Percentiles rank a stretch among this genome's conserved stretches.
These are phyloP conservation scores for Phytopythium montanum DNA, from an alignment of 352 stramenopile genomes.

Conservation along the genomic window DNA sequence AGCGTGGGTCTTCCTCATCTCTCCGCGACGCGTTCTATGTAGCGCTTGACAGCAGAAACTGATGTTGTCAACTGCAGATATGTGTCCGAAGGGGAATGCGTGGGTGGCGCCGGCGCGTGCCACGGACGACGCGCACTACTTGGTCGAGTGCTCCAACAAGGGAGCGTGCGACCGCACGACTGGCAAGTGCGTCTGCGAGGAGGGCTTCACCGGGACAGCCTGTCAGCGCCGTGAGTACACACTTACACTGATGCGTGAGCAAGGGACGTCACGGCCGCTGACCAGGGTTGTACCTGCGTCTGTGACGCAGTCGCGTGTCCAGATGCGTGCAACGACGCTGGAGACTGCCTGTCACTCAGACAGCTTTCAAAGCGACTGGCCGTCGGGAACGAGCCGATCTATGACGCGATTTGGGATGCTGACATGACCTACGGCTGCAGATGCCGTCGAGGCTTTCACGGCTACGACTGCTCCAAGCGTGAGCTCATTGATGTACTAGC, in stretches of 20 bases:
- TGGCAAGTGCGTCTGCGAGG: constrained; percentile 56
- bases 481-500: not conserved
- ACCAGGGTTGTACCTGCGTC: not conserved
- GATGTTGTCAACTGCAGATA: constrained; percentile 16
- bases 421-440: constrained; percentile 87
- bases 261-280: not conserved
- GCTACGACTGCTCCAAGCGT: constrained; percentile 83
- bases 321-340: constrained; percentile 34
- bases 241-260: not conserved
- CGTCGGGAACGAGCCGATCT: constrained; percentile 45
- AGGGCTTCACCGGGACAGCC: constrained; percentile 61
- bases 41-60: not conserved
- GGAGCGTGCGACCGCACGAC: constrained; percentile 51
- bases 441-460: constrained; percentile 77
- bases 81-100: constrained; percentile 44
- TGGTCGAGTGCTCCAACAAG: constrained; percentile 75
- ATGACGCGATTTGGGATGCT: constrained; percentile 57
- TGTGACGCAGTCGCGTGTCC: constrained; percentile 42
- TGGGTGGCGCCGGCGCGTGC: constrained; percentile 55
- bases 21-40: not conserved
- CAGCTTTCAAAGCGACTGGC: constrained; percentile 42
- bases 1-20: constrained; percentile 21
- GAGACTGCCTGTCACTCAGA: constrained; percentile 65
- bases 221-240: constrained; percentile 58
- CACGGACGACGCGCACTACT: constrained; percentile 54